Evolutionary conservation across 768 basidiomycete species (phyloP).

Genomic region (Lactarius vividus): DNA sequence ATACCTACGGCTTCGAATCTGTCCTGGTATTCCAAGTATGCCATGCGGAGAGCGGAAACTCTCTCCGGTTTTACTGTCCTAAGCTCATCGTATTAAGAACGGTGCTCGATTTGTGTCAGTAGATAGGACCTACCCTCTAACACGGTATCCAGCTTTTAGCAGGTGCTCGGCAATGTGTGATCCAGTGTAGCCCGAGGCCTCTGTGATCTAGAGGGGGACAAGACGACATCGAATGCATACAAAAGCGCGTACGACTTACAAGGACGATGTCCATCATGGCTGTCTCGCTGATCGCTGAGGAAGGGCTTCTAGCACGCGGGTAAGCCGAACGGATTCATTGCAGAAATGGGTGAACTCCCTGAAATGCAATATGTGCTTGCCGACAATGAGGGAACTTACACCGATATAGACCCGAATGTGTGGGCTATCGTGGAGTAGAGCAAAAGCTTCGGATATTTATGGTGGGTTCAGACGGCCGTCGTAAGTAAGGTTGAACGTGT

Average conservation of each 20-base stretch:
- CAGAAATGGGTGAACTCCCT: background rate
- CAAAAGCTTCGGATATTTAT: background rate
- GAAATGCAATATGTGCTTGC: background rate
- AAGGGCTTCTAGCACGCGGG: no score
- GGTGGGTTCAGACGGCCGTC: background rate
- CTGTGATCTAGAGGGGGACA: constrained; percentile 37
- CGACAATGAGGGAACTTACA: background rate
- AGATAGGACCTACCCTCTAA: constrained; percentile 41
- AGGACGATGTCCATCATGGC: constrained; percentile 15
- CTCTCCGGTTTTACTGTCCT: constrained; percentile 9
- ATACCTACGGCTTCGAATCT: constrained; percentile 30
- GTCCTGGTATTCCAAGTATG: constrained; percentile 19
- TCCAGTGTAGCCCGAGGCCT: constrained; percentile 43
- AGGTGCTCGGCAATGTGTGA: constrained; percentile 43
- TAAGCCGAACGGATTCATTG: background rate
- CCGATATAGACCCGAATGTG: background rate
- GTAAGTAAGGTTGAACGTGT: background rate
- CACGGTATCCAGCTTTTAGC: constrained; percentile 44
- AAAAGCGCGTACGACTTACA: constrained; percentile 10
- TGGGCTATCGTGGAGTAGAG: background rate
- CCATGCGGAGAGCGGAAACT: constrained; percentile 6
- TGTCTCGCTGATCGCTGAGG: background rate
- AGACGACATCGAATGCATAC: background rate
- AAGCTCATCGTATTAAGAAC: background rate
- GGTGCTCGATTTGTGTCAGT: background rate